Percentiles rank a stretch among this genome's conserved stretches.
phyloP scores from a whole-genome alignment of 1,284 basidiomycete species.

The Naganishia sp. region DNA sequence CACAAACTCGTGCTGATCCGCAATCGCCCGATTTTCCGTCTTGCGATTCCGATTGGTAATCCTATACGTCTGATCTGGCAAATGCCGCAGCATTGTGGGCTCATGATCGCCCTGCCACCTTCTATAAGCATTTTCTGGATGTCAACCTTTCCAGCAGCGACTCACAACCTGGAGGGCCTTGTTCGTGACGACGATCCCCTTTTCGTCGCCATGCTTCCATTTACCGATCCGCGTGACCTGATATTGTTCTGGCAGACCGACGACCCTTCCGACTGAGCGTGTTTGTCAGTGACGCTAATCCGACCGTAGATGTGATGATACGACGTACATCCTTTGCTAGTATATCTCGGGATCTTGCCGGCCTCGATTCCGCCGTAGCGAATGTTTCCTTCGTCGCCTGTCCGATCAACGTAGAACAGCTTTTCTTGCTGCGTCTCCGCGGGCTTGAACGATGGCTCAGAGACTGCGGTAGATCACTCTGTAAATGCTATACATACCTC shows the following conservation, averaged over 20 bases:
- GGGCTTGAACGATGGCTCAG: neutral
- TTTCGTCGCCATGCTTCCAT: slow-evolving; percentile 17
- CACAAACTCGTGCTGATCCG: slow-evolving; percentile 14
- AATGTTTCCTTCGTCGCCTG: slow-evolving; percentile 22
- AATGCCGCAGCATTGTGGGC: slow-evolving; percentile 33
- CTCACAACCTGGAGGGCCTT: slow-evolving; percentile 8
- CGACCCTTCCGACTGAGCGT: slow-evolving; percentile 18
- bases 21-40: slow-evolving; percentile 11
- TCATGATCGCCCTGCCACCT: slow-evolving; percentile 32
- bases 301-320: neutral
- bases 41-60: slow-evolving; percentile 19
- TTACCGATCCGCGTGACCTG: slow-evolving; percentile 16
- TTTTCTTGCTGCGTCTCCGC: neutral
- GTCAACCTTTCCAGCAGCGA: neutral
- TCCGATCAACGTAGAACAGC: slow-evolving; percentile 21
- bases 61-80: slow-evolving; percentile 34
- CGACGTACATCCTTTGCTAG: slow-evolving; percentile 21
- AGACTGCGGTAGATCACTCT: neutral
- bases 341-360: slow-evolving; percentile 17
- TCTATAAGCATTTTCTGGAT: neutral
- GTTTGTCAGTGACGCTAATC: neutral
- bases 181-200: slow-evolving; percentile 11
- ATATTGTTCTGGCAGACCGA: slow-evolving; percentile 31
- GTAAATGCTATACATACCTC: neutral
- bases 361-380: slow-evolving; percentile 20